Evolutionary conservation across 352 stramenopile genomes (phyloP).

Genomic region (Phytopythium boreale): DNA sequence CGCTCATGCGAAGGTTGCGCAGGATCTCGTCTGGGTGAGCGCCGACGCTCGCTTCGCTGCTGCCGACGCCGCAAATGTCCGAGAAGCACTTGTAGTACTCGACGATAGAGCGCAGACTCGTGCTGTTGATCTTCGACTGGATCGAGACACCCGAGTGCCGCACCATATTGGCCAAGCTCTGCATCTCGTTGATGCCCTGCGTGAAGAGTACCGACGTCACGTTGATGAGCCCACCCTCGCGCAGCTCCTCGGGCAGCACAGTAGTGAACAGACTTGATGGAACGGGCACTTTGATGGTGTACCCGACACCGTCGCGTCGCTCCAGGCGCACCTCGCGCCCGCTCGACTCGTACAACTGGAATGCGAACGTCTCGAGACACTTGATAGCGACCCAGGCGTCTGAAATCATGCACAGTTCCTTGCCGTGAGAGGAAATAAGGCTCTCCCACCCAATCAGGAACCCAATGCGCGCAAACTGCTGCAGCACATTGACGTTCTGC

Average conservation of each 20-base stretch:
- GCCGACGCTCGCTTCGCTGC: conserved; percentile 48
- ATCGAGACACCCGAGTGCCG: conserved; percentile 77
- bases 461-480: conserved; percentile 66
- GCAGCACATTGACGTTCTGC: conserved; percentile 50
- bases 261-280: conserved; percentile 36
- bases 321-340: conserved; percentile 53
- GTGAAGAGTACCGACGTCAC: conserved; percentile 84
- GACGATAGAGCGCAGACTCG: conserved; percentile 62
- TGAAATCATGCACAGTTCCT: conserved; percentile 95
- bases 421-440: conserved; percentile 93
- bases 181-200: conserved; percentile 94
- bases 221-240: conserved; percentile 48
- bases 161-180: conserved; percentile 90
- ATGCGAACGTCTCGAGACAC: conserved; percentile 81
- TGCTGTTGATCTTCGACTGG: conserved; percentile 82
- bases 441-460: conserved; percentile 94
- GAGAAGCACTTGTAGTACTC: conserved; percentile 77
- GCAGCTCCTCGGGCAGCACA: conserved; percentile 49
- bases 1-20: conserved; percentile 55
- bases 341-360: conserved; percentile 60
- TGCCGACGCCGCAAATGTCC: conserved; percentile 27
- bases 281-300: conserved; percentile 62
- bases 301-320: conserved; percentile 57
- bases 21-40: conserved; percentile 69
- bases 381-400: conserved; percentile 89